These are phyloP conservation scores for Aspergillus sparsus DNA, from an alignment of 495 filamentous ascomycete species.

Conservation along the genomic window DNA sequence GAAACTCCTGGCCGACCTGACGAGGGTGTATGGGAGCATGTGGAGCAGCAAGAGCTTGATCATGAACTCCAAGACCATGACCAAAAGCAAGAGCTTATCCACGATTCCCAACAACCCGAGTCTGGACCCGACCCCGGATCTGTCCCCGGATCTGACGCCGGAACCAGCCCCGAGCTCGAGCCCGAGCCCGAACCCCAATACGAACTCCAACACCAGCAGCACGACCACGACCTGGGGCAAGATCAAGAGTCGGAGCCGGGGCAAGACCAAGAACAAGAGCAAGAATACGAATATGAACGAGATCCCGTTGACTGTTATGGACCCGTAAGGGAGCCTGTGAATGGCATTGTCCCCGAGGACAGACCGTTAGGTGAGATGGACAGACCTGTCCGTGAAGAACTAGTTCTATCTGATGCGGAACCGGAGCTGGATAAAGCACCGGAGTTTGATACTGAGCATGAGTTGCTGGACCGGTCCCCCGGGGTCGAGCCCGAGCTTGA, in stretches of 20 bases:
- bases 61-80: background rate
- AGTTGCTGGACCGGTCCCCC: background rate
- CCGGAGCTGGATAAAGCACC: no score
- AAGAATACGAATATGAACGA: constrained; percentile 1
- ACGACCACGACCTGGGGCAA: background rate
- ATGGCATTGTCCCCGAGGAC: constrained; percentile 4
- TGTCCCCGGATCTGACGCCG: background rate
- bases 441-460: no score
- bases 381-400: background rate
- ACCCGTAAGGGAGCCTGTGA: constrained; percentile 5
- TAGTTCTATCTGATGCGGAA: background rate
- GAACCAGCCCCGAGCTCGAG: background rate
- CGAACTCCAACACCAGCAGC: background rate
- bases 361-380: constrained; percentile 4
- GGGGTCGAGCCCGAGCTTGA: background rate
- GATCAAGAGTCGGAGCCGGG: background rate
- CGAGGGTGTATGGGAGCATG: constrained; percentile 3
- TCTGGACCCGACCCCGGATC: background rate
- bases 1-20: background rate
- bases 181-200: background rate
- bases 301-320: constrained; percentile 2
- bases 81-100: background rate
- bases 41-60: background rate
- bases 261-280: background rate
- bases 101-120: background rate